Percentiles rank a stretch among this genome's conserved stretches.
These are phyloP conservation scores for Emiliania huxleyi DNA, from an alignment of 78 protist genomes.

Conservation along the genomic window DNA sequence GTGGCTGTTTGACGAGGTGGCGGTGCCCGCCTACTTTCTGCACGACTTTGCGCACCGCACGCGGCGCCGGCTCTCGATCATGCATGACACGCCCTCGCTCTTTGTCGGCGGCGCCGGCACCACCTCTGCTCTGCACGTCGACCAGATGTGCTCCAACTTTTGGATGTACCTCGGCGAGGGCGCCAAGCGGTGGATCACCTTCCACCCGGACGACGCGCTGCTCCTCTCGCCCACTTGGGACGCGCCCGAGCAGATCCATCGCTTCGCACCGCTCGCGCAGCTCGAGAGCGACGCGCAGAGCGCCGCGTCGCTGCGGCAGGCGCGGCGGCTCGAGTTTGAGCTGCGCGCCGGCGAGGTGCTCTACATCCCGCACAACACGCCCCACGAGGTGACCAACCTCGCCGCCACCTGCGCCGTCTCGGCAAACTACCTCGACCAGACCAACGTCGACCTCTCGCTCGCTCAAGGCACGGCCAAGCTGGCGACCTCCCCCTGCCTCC, in stretches of 20 bases:
- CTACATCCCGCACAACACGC: background rate
- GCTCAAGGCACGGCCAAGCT: background rate
- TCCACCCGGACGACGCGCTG: background rate
- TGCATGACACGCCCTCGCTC: background rate
- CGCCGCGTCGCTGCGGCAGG: background rate
- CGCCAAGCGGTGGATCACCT: background rate
- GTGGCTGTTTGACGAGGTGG: no score
- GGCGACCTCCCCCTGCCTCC: no score
- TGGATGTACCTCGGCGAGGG: background rate
- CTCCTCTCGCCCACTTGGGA: background rate
- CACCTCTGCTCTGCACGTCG: background rate
- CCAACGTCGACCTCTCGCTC: background rate
- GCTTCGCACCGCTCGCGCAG: background rate
- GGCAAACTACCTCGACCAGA: background rate
- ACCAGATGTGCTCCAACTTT: background rate
- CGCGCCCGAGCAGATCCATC: background rate
- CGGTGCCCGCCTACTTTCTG: no score
- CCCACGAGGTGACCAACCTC: background rate
- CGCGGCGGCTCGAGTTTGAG: background rate
- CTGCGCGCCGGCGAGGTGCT: background rate
- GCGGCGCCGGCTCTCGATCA: background rate
- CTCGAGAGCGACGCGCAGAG: background rate
- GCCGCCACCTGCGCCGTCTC: background rate
- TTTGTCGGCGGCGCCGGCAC: background rate
- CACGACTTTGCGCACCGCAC: no score